phyloP scores from a whole-genome alignment of 148 eudicot genomes.

The Heliamphora exappendiculata region DNA sequence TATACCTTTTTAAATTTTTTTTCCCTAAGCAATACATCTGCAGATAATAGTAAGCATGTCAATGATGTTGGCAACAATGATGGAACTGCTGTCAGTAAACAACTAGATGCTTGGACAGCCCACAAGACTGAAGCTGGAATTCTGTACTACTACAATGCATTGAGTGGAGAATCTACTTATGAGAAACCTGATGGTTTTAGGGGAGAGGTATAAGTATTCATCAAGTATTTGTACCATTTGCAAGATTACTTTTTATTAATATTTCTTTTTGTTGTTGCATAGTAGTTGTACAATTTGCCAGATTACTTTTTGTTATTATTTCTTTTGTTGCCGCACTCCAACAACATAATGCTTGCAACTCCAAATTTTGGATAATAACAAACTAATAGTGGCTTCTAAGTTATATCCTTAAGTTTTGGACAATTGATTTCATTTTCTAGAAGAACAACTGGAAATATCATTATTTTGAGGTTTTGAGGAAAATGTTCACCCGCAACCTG shows the following conservation, averaged over 20 bases:
- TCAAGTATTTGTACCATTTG: neutral
- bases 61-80: slow-evolving; percentile 28
- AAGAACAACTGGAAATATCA: neutral
- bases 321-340: neutral
- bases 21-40: slow-evolving; percentile 4
- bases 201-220: slow-evolving; percentile 59
- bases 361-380: slow-evolving; percentile 3
- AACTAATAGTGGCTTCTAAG: neutral
- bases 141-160: slow-evolving; percentile 81
- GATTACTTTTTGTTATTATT: no score
- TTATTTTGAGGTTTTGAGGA: neutral
- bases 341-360: neutral
- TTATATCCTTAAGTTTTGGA: neutral
- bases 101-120: slow-evolving; percentile 78
- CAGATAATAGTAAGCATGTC: slow-evolving; percentile 41
- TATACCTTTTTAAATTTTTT: neutral
- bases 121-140: slow-evolving; percentile 82
- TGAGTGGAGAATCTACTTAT: slow-evolving; percentile 88
- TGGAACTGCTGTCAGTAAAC: slow-evolving; percentile 30
- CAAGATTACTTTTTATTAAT: neutral
- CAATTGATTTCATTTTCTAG: neutral
- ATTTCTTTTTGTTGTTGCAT: no score
- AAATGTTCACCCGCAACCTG: no score
- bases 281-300: no score
- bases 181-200: slow-evolving; percentile 70